phyloP scores from a whole-genome alignment of 129 eudicot species.

The Flaveria bidentis region DNA sequence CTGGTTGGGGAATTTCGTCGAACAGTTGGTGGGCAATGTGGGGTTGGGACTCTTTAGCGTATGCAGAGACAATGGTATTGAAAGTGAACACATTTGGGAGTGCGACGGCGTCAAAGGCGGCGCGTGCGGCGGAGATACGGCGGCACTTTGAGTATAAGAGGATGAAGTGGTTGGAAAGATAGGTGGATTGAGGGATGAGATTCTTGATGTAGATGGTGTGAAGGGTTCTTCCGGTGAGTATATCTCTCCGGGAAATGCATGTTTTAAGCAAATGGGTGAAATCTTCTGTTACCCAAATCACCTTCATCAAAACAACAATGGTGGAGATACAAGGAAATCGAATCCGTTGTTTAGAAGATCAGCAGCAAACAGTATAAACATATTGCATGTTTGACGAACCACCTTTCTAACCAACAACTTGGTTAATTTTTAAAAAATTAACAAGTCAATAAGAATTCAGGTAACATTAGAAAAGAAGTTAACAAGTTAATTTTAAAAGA shows the following conservation, averaged over 20 bases:
- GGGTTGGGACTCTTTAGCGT: constrained; percentile 57
- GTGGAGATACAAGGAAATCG: too few relatives aligned
- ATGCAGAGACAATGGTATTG: constrained; percentile 72
- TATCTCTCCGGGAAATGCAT: constrained; percentile 53
- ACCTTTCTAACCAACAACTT: too few relatives aligned
- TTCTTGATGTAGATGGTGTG: constrained; percentile 59
- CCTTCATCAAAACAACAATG: too few relatives aligned
- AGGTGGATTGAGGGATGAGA: constrained; percentile 51
- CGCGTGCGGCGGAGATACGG: constrained; percentile 57
- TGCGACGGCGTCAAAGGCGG: constrained; percentile 45
- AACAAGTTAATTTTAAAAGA: too few relatives aligned
- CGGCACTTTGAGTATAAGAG: constrained; percentile 88
- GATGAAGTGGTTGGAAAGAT: constrained; percentile 75
- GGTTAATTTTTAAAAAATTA: too few relatives aligned
- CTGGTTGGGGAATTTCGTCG: constrained; percentile 74
- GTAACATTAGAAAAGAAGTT: too few relatives aligned
- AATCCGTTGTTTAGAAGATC: too few relatives aligned
- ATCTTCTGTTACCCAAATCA: constrained; percentile 13
- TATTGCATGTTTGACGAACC: too few relatives aligned
- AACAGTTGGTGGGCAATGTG: constrained; percentile 70
- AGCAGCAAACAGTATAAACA: too few relatives aligned
- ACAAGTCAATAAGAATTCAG: too few relatives aligned
- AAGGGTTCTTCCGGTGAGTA: constrained; percentile 49
- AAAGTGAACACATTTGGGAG: constrained; percentile 70
- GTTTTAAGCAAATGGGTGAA: constrained; percentile 50